phyloP scores from a whole-genome alignment of 2,329 filamentous ascomycete species.

The Rutstroemia sp. region DNA sequence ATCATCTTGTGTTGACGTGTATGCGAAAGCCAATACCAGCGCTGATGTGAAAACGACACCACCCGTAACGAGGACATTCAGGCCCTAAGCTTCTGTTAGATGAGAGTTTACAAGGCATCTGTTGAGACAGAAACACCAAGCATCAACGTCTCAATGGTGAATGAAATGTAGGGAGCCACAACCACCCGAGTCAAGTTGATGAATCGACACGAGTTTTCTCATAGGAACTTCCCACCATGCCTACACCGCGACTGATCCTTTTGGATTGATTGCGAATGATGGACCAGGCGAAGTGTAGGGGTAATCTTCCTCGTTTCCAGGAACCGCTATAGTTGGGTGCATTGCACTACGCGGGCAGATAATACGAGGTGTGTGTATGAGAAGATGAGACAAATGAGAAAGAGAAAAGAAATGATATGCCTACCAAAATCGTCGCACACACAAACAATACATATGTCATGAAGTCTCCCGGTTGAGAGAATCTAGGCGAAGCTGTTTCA shows the following conservation, averaged over 20 bases:
- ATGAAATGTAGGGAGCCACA: conserved; percentile 32
- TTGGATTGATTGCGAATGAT: conserved; percentile 44
- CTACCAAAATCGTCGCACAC: conserved; percentile 55
- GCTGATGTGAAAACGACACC: conserved; percentile 49
- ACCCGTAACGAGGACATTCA: conserved; percentile 43
- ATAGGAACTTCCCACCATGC: conserved; percentile 48
- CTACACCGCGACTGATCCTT: conserved; percentile 44
- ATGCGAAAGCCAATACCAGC: conserved; percentile 71
- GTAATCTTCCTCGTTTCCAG: conserved; percentile 53
- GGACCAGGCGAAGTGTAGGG: conserved; percentile 44
- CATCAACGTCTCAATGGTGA: conserved; percentile 11
- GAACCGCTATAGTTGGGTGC: conserved; percentile 49
- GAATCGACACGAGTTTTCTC: conserved; percentile 41
- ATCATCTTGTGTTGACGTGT: conserved; percentile 82
- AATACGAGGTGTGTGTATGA: conserved; percentile 46
- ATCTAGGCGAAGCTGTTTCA: conserved; percentile 53
- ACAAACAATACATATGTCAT: conserved; percentile 60
- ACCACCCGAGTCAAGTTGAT: conserved; percentile 30
- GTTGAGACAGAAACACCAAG: conserved; percentile 10
- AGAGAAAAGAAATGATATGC: conserved; percentile 29
- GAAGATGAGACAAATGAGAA: background rate
- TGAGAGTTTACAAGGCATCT: conserved; percentile 19
- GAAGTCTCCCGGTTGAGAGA: conserved; percentile 57
- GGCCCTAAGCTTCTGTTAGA: conserved; percentile 34
- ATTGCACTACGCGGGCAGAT: conserved; percentile 49